These are phyloP conservation scores for Podila verticillata DNA, from an alignment of 192 early-diverging fungal genomes.

Conservation along the genomic window DNA sequence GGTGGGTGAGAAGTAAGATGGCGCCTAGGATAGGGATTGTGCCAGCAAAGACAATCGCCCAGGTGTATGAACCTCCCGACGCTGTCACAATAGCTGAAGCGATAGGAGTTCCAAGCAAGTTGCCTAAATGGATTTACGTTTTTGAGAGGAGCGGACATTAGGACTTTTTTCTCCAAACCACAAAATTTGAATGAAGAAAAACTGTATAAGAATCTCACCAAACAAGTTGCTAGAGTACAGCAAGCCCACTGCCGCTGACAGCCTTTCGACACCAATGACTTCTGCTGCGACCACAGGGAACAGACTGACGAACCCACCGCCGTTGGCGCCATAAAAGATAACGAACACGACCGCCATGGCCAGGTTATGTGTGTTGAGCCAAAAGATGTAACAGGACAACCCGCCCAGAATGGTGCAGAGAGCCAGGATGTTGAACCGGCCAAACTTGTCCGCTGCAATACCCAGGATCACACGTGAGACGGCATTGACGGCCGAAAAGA, in stretches of 20 bases:
- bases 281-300: constrained; percentile 48
- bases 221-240: constrained; percentile 55
- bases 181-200: background rate
- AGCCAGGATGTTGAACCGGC: constrained; percentile 52
- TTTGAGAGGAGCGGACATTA: background rate
- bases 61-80: constrained; percentile 27
- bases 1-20: constrained; percentile 5
- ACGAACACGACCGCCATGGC: constrained; percentile 48
- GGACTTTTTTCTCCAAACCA: background rate
- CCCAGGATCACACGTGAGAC: constrained; percentile 52
- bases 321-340: constrained; percentile 56
- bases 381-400: constrained; percentile 49
- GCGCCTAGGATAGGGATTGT: constrained; percentile 9
- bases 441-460: constrained; percentile 50
- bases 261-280: constrained; percentile 49
- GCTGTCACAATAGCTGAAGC: constrained; percentile 44
- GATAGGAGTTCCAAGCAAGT: constrained; percentile 54
- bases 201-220: constrained; percentile 6
- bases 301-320: constrained; percentile 54
- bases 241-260: constrained; percentile 50
- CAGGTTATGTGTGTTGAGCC: constrained; percentile 51
- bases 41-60: constrained; percentile 34
- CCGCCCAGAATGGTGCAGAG: constrained; percentile 51
- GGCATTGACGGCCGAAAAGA: constrained; percentile 60
- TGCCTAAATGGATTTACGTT: constrained; percentile 17